Conservation (phyloP, 2,329 filamentous ascomycete genomes). For the Cercospora sojina region DNA sequence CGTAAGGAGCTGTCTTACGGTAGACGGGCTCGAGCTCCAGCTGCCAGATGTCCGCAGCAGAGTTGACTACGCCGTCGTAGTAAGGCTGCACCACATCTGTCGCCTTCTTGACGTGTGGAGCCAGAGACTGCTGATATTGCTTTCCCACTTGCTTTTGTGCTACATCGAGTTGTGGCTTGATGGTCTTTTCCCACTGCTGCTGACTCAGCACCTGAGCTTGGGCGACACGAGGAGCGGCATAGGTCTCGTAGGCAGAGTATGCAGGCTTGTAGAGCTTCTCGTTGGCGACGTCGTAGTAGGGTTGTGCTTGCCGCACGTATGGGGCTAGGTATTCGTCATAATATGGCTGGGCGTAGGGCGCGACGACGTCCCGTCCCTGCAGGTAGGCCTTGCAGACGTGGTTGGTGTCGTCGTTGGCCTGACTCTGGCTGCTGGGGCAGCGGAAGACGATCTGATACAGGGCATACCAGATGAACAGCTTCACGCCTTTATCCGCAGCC, state of each 20-base stretch:
- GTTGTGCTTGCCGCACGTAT: conserved; percentile 72
- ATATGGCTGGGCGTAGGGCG: conserved; percentile 79
- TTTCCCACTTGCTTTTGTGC: conserved; percentile 61
- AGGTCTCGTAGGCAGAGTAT: conserved; percentile 61
- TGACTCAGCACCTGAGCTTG: conserved; percentile 65
- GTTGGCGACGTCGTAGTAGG: conserved; percentile 64
- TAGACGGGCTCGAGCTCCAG: conserved; percentile 75
- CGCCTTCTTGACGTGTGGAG: conserved; percentile 69
- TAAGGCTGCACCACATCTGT: conserved; percentile 65
- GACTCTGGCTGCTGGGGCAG: conserved; percentile 70
- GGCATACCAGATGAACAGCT: conserved; percentile 81
- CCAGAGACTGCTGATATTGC: conserved; percentile 69
- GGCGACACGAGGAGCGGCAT: conserved; percentile 71
- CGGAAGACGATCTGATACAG: conserved; percentile 77
- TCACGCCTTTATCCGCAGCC: conserved; percentile 33
- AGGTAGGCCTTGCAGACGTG: conserved; percentile 79
- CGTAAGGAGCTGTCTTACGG: conserved; percentile 70
- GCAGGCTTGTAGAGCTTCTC: conserved; percentile 66
- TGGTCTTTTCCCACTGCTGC: conserved; percentile 73
- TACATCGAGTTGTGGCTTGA: conserved; percentile 71
- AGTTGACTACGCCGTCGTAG: conserved; percentile 64
- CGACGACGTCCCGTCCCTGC: conserved; percentile 62
- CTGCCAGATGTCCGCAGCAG: conserved; percentile 67
- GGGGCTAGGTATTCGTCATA: conserved; percentile 81
- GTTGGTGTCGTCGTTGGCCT: conserved; percentile 68